These are phyloP conservation scores for Solanum corneliomulleri DNA, from an alignment of 257 asterid genomes.

Conservation along the genomic window DNA sequence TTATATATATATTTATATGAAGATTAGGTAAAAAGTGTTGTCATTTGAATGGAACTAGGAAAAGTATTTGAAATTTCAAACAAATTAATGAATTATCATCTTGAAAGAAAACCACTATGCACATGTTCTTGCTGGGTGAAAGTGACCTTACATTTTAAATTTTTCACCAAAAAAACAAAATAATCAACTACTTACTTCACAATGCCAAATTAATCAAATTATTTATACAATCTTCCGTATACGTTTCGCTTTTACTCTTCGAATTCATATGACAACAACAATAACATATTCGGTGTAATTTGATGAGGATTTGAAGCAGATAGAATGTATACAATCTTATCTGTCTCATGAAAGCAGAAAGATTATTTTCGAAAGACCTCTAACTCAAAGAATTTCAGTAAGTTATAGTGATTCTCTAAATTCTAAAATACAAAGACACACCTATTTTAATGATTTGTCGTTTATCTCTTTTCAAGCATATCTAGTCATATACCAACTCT, in stretches of 20 bases:
- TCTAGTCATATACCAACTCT: neutral
- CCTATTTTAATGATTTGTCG: neutral
- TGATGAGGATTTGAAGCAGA: rapidly evolving
- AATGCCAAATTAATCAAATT: neutral
- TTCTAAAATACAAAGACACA: neutral
- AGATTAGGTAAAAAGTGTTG: neutral
- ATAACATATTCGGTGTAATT: neutral
- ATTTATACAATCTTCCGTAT: neutral
- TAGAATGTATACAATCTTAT: rapidly evolving
- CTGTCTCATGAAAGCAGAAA: rapidly evolving
- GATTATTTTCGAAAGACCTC: rapidly evolving
- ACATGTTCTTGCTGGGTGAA: constrained; percentile 17
- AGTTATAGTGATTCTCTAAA: neutral
- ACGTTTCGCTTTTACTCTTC: neutral
- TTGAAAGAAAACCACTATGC: constrained; percentile 14
- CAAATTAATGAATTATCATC: neutral
- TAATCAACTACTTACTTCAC: neutral
- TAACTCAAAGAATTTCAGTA: neutral
- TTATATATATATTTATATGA: neutral
- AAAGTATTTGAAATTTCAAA: neutral
- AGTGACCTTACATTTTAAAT: constrained; percentile 6
- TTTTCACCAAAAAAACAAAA: neutral
- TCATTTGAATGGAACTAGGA: neutral
- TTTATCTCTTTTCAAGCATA: neutral
- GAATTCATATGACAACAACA: neutral